Conservation (phyloP, 345 rosid species). For the Salix dunnii region DNA sequence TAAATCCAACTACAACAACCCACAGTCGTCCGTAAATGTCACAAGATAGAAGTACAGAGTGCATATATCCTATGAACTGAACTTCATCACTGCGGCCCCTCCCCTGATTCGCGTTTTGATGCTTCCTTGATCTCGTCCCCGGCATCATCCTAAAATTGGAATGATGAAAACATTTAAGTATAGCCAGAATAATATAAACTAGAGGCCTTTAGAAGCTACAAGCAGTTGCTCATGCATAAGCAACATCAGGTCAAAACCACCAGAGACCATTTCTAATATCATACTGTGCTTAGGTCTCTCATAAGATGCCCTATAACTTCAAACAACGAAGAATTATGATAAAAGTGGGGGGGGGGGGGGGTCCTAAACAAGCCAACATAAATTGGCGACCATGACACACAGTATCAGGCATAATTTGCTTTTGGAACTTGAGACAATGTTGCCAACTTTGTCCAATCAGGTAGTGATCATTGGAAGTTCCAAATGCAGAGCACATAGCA, state of each 20-base stretch:
- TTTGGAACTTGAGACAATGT: not conserved
- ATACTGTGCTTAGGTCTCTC: not conserved
- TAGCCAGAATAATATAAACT: not conserved
- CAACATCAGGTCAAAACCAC: not conserved
- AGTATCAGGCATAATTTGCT: not conserved
- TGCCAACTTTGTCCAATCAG: not conserved
- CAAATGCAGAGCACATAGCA: not conserved
- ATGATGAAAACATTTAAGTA: not conserved
- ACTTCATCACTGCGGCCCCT: conserved; percentile 45
- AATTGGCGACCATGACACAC: not conserved
- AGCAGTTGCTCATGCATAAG: not conserved
- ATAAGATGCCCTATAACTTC: not conserved
- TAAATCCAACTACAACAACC: conserved; percentile 35
- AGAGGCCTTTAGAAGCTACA: not conserved
- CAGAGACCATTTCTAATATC: not conserved
- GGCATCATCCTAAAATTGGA: conserved; percentile 57
- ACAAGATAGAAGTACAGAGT: conserved; percentile 28
- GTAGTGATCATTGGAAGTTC: not conserved
- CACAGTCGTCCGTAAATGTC: conserved; percentile 31
- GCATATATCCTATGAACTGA: conserved; percentile 23
- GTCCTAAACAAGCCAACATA: not conserved
- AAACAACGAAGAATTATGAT: not conserved
- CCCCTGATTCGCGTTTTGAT: conserved; percentile 61
- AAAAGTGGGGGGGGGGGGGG: too few relatives aligned
- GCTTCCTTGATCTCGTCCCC: conserved; percentile 91